Base-by-base conservation (phyloP, 306 rosid genomes). In the Corylus americana region DNA sequence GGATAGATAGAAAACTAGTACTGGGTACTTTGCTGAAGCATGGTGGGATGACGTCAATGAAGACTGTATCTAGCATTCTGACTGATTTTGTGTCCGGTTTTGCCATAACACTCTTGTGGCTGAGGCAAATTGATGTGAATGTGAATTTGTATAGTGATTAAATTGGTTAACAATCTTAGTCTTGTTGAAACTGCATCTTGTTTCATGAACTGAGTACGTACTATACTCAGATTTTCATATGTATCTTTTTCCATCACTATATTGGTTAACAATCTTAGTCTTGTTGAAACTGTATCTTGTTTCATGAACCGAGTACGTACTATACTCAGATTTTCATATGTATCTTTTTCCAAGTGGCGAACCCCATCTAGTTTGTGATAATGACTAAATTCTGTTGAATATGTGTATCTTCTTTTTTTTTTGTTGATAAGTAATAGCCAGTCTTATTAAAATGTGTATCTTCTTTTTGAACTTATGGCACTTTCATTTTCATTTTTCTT, bases 401-500 rank as follows among this genome's bases (percentile, higher is more conserved):
- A 37, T 50, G 27, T 71, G 63, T 4, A 20, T 71, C 73, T 17
- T 64, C 64, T 73, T 9, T 82, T 55, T 22, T 22, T 22, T 22
- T 22, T 22, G 22, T 22, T 22, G 22, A 22, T 22, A 22, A 22
- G 22, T 22, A 22, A 22, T 22, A 22, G n/a, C n/a, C n/a, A 22
- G 22, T 22, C 22, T 22, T 22, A 22, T 22, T 22, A 22, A 22
- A 22, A 37, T 50, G 27, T 71, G 63, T 4, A 20, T 71, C 73
- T 17, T 64, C 64, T 73, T 10, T 82, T 55, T 22, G 7, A 55
- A 14, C 22, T 67, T 27, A 18, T 10, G 17, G 51, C n/a, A 63
- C 48, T 59, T 82, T 80, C 69, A 42, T 78, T 73, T 27, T 78
- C 59, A 69, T 55, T 29, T 11, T 75, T 61, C 72, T 68, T 27